phyloP scores from a whole-genome alignment of 1,284 basidiomycete genomes.

The Ganoderma boninense region DNA sequence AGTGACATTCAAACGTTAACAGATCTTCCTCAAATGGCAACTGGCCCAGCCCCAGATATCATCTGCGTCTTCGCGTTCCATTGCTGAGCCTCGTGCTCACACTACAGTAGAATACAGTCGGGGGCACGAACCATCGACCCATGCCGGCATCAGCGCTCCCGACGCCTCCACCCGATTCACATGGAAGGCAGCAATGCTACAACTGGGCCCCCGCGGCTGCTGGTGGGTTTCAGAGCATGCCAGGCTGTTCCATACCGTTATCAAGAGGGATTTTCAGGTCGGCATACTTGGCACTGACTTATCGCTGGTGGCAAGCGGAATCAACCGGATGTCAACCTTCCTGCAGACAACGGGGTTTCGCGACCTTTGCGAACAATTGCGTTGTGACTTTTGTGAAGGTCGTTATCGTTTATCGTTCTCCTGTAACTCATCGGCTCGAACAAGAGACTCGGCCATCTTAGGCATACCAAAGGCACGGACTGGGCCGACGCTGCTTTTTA shows the following conservation, averaged over 20 bases:
- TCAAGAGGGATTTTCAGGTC: not conserved
- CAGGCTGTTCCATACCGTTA: not conserved
- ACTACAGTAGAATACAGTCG: not conserved
- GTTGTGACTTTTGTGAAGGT: too few species aligned
- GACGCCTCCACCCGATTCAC: not conserved
- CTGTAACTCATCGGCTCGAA: too few species aligned
- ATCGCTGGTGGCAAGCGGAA: not conserved
- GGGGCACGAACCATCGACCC: not conserved
- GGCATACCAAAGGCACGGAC: too few species aligned
- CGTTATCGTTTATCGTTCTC: too few species aligned
- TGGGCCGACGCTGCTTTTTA: too few species aligned
- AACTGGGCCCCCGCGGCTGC: not conserved
- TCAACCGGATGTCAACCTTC: not conserved
- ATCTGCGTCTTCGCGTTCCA: not conserved
- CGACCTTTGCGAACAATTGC: constrained; percentile 37
- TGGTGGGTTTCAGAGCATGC: not conserved
- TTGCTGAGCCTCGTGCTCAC: not conserved
- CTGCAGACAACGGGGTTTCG: not conserved
- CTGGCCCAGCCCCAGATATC: not conserved
- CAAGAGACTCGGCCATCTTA: too few species aligned
- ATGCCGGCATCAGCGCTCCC: not conserved
- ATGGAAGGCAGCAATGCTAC: not conserved
- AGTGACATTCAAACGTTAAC: not conserved
- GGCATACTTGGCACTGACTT: not conserved
- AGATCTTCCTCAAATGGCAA: not conserved